These are phyloP conservation scores for Huntiella abstrusa DNA, from an alignment of 2,329 filamentous ascomycete species.

Conservation along the genomic window DNA sequence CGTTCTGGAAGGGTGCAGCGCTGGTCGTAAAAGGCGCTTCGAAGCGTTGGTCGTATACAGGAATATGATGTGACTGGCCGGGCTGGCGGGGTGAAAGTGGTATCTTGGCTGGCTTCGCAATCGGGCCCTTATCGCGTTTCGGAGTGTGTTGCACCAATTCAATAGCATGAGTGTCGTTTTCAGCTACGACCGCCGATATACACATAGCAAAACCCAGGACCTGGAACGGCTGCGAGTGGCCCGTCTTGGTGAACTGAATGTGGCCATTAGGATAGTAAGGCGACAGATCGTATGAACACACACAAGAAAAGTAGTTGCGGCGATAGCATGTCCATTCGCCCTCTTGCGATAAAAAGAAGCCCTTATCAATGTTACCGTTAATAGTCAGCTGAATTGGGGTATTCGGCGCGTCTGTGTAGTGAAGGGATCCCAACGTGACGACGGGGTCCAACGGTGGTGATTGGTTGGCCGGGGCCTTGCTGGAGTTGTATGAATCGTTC, in stretches of 20 bases:
- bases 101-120: constrained; percentile 51
- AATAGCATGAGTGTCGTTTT: constrained; percentile 54
- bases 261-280: constrained; percentile 31
- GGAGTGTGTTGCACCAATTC: constrained; percentile 82
- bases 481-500: constrained; percentile 25
- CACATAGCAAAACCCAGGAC: constrained; percentile 65
- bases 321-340: constrained; percentile 84
- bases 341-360: constrained; percentile 61
- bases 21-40: constrained; percentile 12
- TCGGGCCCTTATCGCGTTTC: constrained; percentile 76
- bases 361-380: constrained; percentile 67
- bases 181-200: constrained; percentile 67
- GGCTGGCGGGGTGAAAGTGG: constrained; percentile 48
- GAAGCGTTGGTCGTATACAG: constrained; percentile 21
- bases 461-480: constrained; percentile 20
- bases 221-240: constrained; percentile 36
- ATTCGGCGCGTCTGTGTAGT: constrained; percentile 31
- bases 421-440: constrained; percentile 38
- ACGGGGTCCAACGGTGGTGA: constrained; percentile 35
- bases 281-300: constrained; percentile 55
- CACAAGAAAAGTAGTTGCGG: constrained; percentile 77
- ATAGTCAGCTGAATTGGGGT: constrained; percentile 51
- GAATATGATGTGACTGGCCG: constrained; percentile 28
- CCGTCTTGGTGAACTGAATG: constrained; percentile 31
- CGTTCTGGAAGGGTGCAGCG: constrained; percentile 23